These are phyloP conservation scores for Achaetomiella virescens DNA, from an alignment of 495 filamentous ascomycete species.

Conservation along the genomic window DNA sequence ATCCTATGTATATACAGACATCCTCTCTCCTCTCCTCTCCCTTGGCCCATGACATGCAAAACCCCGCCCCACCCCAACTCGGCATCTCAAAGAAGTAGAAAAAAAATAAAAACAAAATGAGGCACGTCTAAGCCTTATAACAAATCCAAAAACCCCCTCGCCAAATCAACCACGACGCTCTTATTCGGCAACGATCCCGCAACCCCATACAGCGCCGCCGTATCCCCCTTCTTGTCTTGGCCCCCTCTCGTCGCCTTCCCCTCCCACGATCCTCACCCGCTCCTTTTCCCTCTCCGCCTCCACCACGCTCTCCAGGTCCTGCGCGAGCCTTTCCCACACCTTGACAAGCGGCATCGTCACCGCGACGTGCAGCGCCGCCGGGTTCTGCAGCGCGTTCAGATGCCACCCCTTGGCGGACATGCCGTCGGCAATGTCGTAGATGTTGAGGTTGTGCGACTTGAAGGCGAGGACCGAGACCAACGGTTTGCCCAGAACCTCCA, in stretches of 20 bases:
- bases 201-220: slow-evolving; percentile 88
- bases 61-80: not conserved
- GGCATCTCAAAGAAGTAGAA: not conserved
- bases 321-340: slow-evolving; percentile 69
- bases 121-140: slow-evolving; percentile 93
- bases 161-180: slow-evolving; percentile 84
- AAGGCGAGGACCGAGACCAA: slow-evolving; percentile 90
- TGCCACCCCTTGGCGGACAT: slow-evolving; percentile 87
- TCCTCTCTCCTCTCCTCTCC: too few relatives aligned
- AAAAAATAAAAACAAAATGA: not conserved
- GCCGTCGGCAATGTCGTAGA: slow-evolving; percentile 82
- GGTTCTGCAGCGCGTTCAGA: slow-evolving; percentile 86
- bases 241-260: slow-evolving; percentile 63
- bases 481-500: slow-evolving; percentile 77
- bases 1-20: too few relatives aligned
- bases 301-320: slow-evolving; percentile 71
- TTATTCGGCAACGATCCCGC: slow-evolving; percentile 94
- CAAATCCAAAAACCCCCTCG: slow-evolving; percentile 87
- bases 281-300: slow-evolving; percentile 69
- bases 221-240: slow-evolving; percentile 53
- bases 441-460: slow-evolving; percentile 62
- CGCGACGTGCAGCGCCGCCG: slow-evolving; percentile 94
- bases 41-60: too few relatives aligned
- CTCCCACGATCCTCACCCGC: slow-evolving; percentile 56
- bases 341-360: slow-evolving; percentile 81